Evolutionary conservation across 192 early-diverging fungal genomes (phyloP), one percentile per base, ranked within the genome.

Genomic region (Paraglomus brasilianum): DNA sequence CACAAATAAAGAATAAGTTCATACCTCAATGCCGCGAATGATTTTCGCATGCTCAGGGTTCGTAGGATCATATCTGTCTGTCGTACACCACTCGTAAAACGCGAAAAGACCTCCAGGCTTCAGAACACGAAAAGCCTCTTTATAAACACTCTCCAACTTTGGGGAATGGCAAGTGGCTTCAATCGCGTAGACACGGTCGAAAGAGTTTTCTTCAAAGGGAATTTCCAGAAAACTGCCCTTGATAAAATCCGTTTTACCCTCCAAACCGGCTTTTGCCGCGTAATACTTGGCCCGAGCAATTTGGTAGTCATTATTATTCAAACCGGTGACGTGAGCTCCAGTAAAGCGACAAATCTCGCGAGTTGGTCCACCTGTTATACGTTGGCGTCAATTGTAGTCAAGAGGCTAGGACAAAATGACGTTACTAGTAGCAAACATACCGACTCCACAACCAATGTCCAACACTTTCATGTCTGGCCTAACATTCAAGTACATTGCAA

Each of bases 251-350:
- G 78, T 75, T 41, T 76, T 72, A 11, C 78, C 62, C 10, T 86
- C 77, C 38, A 96, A 85, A 39, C 89, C 86, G 50, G 78, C 74
- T 73, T 85, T 86, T 60, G 78, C 77, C 44, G 92, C 88, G 64
- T 95, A 91, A 48, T 87, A 82, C 24, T 75, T 75, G 48, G 90
- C 92, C 14, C 93, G 85, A 46, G 88, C 74, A 66, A 97, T 88
- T 80, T 98, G 95, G 72, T 97, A 94, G 46, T 91, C 89, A 77
- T 98, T 98, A 86, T 97, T 98, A 81, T 98, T 98, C 41, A 98
- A 76, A n/a, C 96, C 95, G 4, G 90, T 91, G 55, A 98, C 83
- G 62, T 89, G 86, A 38, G 93, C 91, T 15, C 92, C 94, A n/a
- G 89, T 88, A 66, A 97, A 92, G 65, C 90, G 85, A 56, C 88